Conservation (phyloP, 352 stramenopile species). For the Globisporangium iwayamae region DNA sequence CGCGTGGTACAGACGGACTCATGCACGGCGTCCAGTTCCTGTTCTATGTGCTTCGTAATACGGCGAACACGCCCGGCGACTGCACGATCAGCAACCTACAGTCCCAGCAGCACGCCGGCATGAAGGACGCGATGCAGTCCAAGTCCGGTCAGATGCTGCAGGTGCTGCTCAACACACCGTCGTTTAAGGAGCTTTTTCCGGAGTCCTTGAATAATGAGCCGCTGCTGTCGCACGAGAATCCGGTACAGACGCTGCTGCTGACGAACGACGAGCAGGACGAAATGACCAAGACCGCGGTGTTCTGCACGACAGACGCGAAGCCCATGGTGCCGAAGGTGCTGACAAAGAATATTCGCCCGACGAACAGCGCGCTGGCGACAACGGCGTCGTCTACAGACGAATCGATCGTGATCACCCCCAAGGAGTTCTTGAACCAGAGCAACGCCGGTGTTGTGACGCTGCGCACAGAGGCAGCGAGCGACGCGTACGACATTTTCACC, state of each 20-base stretch:
- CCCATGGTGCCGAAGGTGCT: constrained; percentile 62
- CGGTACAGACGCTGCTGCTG: constrained; percentile 48
- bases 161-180: constrained; percentile 72
- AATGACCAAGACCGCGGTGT: constrained; percentile 66
- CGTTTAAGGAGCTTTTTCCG: constrained; percentile 76
- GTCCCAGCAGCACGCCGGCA: constrained; percentile 73
- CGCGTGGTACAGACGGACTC: constrained; percentile 68
- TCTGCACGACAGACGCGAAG: constrained; percentile 65
- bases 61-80: constrained; percentile 75
- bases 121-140: constrained; percentile 83
- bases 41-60: constrained; percentile 85
- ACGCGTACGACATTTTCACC: constrained; percentile 71
- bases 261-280: constrained; percentile 71
- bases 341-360: constrained; percentile 22
- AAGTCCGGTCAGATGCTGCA: constrained; percentile 86
- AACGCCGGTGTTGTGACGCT: constrained; percentile 75
- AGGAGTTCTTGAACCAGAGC: constrained; percentile 62
- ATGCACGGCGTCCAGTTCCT: constrained; percentile 87
- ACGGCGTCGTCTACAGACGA: constrained; percentile 34
- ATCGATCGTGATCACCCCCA: constrained; percentile 43
- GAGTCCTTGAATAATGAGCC: constrained; percentile 30
- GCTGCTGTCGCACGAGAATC: constrained; percentile 33
- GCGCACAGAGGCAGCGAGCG: constrained; percentile 46
- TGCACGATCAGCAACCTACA: constrained; percentile 85
- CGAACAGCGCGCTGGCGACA: constrained; percentile 33